Conservation (phyloP, 495 filamentous ascomycete species). For the Parachaetomium inaequale region DNA sequence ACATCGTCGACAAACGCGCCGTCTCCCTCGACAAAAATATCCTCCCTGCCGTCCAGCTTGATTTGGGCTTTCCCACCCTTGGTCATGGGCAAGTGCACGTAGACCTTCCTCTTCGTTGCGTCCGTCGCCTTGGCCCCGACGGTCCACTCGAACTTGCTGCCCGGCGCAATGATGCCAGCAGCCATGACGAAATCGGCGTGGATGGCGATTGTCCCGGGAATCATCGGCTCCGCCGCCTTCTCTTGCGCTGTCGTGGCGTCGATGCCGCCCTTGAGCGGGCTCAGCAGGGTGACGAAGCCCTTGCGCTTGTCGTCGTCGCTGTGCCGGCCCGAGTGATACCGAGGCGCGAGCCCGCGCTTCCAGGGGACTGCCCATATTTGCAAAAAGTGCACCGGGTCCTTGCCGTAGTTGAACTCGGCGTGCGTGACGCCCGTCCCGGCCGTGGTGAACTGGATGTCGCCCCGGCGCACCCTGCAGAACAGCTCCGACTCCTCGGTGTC, state of each 20-base stretch:
- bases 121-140: constrained; percentile 54
- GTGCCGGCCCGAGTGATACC: constrained; percentile 67
- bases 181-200: constrained; percentile 78
- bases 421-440: constrained; percentile 76
- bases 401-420: constrained; percentile 63
- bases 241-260: constrained; percentile 58
- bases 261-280: constrained; percentile 60
- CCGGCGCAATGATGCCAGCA: constrained; percentile 59
- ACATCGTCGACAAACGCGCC: constrained; percentile 62
- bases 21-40: constrained; percentile 67
- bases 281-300: constrained; percentile 65
- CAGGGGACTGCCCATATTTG: constrained; percentile 80
- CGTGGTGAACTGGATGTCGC: constrained; percentile 80
- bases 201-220: constrained; percentile 66
- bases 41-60: constrained; percentile 58
- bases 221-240: constrained; percentile 52
- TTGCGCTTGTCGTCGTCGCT: constrained; percentile 63
- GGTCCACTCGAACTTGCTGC: constrained; percentile 56
- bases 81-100: constrained; percentile 72
- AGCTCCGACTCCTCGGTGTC: constrained; percentile 48
- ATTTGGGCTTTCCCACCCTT: constrained; percentile 66
- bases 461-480: constrained; percentile 69
- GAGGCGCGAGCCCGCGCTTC: constrained; percentile 61
- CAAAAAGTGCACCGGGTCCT: constrained; percentile 68
- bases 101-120: constrained; percentile 62